A percentile compares a stretch with the other conserved stretches of the same genome.
Evolutionary conservation across 2,329 filamentous ascomycete species (phyloP).

Genomic region (Ceratocystiopsis minuta): DNA sequence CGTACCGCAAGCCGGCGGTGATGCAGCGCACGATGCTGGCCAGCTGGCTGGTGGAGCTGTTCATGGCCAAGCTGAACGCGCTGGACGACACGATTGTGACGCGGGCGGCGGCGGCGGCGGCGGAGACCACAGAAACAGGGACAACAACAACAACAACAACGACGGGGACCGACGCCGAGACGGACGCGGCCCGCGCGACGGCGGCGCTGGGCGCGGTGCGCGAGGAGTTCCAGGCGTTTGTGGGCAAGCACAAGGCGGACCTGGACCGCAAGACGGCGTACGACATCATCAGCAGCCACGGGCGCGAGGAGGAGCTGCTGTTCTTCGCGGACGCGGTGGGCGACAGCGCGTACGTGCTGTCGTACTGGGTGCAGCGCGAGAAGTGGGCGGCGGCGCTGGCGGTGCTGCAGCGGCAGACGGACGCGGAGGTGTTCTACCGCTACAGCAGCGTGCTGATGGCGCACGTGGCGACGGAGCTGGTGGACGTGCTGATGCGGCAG

Average conservation of each 20-base stretch:
- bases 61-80: constrained; percentile 91
- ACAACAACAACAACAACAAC: constrained; percentile 52
- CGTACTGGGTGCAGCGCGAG: constrained; percentile 94
- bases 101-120: constrained; percentile 62
- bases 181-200: too few species aligned
- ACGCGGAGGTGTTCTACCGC: constrained; percentile 84
- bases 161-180: constrained; percentile 48
- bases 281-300: constrained; percentile 89
- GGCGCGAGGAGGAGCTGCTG: constrained; percentile 78
- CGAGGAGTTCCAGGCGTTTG: constrained; percentile 75
- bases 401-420: constrained; percentile 83
- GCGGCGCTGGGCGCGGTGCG: constrained; percentile 41
- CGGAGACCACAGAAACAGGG: constrained; percentile 28
- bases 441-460: constrained; percentile 96
- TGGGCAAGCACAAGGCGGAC: constrained; percentile 67
- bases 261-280: constrained; percentile 85
- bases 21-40: constrained; percentile 96
- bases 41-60: constrained; percentile 87
- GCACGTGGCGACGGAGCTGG: constrained; percentile 64
- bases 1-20: constrained; percentile 49
- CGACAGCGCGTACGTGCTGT: constrained; percentile 86
- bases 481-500: constrained; percentile 94
- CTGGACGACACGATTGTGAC: constrained; percentile 89
- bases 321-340: constrained; percentile 78
- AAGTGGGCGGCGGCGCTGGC: constrained; percentile 74